Evolutionary conservation across 2,329 filamentous ascomycete genomes (phyloP).

Genomic region (Epichloe gansuensis): DNA sequence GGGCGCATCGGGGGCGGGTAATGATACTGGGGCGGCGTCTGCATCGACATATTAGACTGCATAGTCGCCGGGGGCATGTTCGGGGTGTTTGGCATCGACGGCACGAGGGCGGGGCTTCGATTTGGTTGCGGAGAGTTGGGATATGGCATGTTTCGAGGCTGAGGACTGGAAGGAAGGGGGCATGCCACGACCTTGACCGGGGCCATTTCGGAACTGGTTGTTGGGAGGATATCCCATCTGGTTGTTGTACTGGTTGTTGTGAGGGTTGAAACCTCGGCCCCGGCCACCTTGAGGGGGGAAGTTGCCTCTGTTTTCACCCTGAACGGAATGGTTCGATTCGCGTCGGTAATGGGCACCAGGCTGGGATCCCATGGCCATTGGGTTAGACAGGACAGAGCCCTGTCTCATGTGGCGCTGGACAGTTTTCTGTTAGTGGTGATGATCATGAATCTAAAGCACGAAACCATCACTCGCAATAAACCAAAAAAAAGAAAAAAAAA

Average conservation of each 20-base stretch:
- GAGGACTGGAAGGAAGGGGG: conserved; percentile 32
- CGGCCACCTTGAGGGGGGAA: conserved; percentile 35
- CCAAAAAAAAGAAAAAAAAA: background rate
- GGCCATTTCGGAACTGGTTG: conserved; percentile 28
- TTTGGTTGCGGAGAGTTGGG: conserved; percentile 52
- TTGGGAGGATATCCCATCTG: conserved; percentile 32
- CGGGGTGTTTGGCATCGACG: conserved; percentile 55
- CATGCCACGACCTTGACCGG: conserved; percentile 39
- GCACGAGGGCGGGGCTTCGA: conserved; percentile 52
- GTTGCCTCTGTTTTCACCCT: conserved; percentile 41
- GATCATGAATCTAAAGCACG: background rate
- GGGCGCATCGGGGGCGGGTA: conserved; percentile 45
- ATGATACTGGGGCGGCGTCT: conserved; percentile 48
- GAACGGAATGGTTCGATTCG: conserved; percentile 73
- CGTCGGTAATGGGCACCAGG: conserved; percentile 65
- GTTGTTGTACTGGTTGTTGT: conserved; percentile 30
- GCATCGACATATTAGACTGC: conserved; percentile 47
- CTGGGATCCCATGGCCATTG: conserved; percentile 47
- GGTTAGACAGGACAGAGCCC: conserved; percentile 47
- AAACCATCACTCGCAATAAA: background rate
- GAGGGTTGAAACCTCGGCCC: conserved; percentile 35
- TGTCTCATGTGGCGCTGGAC: conserved; percentile 56
- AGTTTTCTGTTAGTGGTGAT: conserved; percentile 7
- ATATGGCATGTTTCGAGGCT: conserved; percentile 33
- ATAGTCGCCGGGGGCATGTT: conserved; percentile 51